Evolutionary conservation across 495 filamentous ascomycete species (phyloP).

Genomic region (Penicillium simplicissimum): DNA sequence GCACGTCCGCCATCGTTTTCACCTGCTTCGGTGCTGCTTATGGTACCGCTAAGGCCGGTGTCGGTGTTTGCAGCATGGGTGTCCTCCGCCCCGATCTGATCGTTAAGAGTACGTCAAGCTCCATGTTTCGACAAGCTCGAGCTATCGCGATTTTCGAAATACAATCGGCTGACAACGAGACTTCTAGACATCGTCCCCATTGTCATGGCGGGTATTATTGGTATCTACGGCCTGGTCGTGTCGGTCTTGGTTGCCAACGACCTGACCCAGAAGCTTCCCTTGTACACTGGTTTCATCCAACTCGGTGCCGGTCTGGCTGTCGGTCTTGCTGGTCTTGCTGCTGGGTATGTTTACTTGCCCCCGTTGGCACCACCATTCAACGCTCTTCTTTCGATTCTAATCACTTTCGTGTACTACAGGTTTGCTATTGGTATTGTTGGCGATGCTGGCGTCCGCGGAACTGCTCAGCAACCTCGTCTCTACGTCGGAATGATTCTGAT

Average conservation of each 20-base stretch:
- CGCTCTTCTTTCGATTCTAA: constrained; percentile 7
- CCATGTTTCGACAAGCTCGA: not conserved
- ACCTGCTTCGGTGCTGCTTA: constrained; percentile 98
- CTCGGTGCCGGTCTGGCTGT: constrained; percentile 95
- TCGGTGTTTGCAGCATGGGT: constrained; percentile 97
- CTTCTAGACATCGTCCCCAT: constrained; percentile 92
- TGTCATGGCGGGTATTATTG: constrained; percentile 99
- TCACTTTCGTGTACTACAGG: constrained; percentile 34
- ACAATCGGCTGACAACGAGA: constrained; percentile 19
- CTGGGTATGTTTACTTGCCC: constrained; percentile 60
- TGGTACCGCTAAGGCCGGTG: constrained; percentile 98
- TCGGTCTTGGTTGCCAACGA: constrained; percentile 96
- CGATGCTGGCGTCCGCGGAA: constrained; percentile 97
- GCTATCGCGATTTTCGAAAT: not conserved
- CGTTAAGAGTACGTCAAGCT: constrained; percentile 84
- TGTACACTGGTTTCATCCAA: constrained; percentile 96
- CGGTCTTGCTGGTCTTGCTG: constrained; percentile 94
- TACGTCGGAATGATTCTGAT: constrained; percentile 99
- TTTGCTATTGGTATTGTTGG: constrained; percentile 99
- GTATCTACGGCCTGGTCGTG: constrained; percentile 99
- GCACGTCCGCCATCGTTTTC: constrained; percentile 97
- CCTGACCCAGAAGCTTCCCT: constrained; percentile 75
- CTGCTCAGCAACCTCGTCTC: constrained; percentile 93
- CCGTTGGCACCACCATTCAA: not conserved
- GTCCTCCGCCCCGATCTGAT: constrained; percentile 97